phyloP scores from a whole-genome alignment of 2,329 filamentous ascomycete genomes.

The Boeremia lycopersici region DNA sequence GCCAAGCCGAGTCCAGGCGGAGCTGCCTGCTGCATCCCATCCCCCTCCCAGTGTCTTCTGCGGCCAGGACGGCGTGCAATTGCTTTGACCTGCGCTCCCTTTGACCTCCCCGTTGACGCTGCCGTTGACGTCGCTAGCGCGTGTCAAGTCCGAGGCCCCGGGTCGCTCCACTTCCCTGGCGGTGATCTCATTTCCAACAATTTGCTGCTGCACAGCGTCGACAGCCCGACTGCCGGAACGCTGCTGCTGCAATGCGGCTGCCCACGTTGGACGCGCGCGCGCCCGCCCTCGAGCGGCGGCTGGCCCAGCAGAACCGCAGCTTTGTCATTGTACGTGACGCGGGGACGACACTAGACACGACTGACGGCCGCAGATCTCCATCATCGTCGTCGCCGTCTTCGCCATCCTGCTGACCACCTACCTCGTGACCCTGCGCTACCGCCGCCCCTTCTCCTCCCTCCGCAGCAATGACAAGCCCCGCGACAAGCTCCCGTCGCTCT shows the following conservation, averaged over 20 bases:
- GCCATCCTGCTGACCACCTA: constrained; percentile 42
- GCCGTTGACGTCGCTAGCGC: constrained; percentile 21
- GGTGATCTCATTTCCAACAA: constrained; percentile 35
- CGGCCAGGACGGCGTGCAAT: constrained; percentile 7
- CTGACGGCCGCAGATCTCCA: constrained; percentile 33
- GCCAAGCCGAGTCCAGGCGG: constrained; percentile 33
- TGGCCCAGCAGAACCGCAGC: constrained; percentile 30
- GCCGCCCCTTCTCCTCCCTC: constrained; percentile 20
- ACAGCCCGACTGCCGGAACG: too few species aligned
- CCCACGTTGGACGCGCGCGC: constrained; percentile 28
- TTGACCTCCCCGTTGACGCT: constrained; percentile 12
- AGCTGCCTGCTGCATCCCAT: constrained; percentile 19
- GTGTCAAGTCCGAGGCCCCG: constrained; percentile 23
- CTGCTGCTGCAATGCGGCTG: constrained; percentile 32
- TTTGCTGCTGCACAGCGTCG: background rate
- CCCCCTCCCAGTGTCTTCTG: background rate
- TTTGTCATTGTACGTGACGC: constrained; percentile 37
- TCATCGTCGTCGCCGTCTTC: constrained; percentile 39
- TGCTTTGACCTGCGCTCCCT: constrained; percentile 3
- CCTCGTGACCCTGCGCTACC: constrained; percentile 34
- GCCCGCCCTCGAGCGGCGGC: constrained; percentile 27
- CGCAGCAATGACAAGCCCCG: constrained; percentile 13
- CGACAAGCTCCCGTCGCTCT: constrained; percentile 41
- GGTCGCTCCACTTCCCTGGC: constrained; percentile 27
- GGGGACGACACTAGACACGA: background rate